These are phyloP conservation scores for Naganishia antarctica DNA, from an alignment of 768 basidiomycete genomes.

Conservation along the genomic window DNA sequence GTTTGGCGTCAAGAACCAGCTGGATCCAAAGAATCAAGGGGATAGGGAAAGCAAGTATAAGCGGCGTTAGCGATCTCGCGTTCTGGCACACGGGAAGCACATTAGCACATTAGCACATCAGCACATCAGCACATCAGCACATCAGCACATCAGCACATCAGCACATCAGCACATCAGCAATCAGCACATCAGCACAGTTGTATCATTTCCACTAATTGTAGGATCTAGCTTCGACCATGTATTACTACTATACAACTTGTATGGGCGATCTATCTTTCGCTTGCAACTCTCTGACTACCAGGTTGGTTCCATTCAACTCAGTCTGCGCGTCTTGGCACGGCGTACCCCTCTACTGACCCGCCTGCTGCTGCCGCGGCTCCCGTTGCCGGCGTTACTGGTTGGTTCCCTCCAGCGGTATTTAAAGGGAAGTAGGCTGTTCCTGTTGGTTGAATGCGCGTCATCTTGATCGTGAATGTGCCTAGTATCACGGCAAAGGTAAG, in stretches of 20 bases:
- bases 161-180: neutral
- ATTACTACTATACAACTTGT: conserved; percentile 3
- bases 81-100: neutral
- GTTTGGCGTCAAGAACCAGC: conserved; percentile 82
- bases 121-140: neutral
- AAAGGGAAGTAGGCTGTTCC: conserved; percentile 23
- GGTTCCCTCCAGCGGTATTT: conserved; percentile 13
- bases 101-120: neutral
- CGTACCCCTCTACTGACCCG: neutral
- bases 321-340: neutral
- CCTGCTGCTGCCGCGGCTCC: neutral
- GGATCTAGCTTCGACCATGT: neutral
- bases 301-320: neutral
- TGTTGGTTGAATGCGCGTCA: conserved; percentile 12
- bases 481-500: neutral
- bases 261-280: neutral
- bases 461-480: conserved; percentile 31
- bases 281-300: too few relatives aligned
- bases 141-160: neutral
- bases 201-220: neutral
- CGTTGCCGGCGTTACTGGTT: conserved; percentile 7
- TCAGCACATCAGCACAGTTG: neutral
- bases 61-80: neutral
- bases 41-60: conserved; percentile 17
- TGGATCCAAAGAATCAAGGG: conserved; percentile 60